Conservation (phyloP, 371 early-diverging fungal genomes). For the Mucor velutinosus region DNA sequence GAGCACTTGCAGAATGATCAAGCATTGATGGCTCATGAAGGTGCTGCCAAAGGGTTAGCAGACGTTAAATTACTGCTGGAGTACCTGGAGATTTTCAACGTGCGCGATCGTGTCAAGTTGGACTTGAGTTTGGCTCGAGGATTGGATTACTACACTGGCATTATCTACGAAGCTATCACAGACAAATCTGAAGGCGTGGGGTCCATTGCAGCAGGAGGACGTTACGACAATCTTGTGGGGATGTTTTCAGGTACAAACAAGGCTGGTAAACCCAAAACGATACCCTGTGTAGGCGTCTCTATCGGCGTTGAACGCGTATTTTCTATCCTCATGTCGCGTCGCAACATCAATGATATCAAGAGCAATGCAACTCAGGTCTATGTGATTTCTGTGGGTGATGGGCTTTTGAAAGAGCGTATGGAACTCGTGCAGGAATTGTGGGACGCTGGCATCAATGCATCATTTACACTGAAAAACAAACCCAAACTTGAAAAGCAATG, state of each 20-base stretch:
- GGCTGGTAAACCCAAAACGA: constrained; percentile 66
- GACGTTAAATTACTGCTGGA: constrained; percentile 87
- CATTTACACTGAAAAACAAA: constrained; percentile 90
- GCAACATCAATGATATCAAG: constrained; percentile 63
- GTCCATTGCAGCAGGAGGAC: constrained; percentile 98
- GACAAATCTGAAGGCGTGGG: constrained; percentile 84
- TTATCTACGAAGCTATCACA: constrained; percentile 97
- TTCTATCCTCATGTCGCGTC: constrained; percentile 76
- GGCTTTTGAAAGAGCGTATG: constrained; percentile 92
- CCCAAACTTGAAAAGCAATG: constrained; percentile 85
- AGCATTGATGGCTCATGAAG: constrained; percentile 61
- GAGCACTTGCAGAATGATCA: constrained; percentile 63
- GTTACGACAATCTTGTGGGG: constrained; percentile 98
- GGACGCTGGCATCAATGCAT: constrained; percentile 80
- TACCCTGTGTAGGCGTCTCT: constrained; percentile 97
- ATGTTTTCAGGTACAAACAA: constrained; percentile 81
- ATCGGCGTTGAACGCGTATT: constrained; percentile 99
- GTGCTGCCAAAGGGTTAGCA: constrained; percentile 85
- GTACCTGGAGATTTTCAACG: constrained; percentile 83
- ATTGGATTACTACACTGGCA: constrained; percentile 99
- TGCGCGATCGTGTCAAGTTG: constrained; percentile 68
- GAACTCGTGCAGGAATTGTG: constrained; percentile 84
- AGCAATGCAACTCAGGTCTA: constrained; percentile 86
- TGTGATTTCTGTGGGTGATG: constrained; percentile 81
- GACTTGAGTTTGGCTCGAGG: constrained; percentile 98